Evolutionary conservation across 2,329 filamentous ascomycete species (phyloP).

Genomic region (Penicillium frequentans): DNA sequence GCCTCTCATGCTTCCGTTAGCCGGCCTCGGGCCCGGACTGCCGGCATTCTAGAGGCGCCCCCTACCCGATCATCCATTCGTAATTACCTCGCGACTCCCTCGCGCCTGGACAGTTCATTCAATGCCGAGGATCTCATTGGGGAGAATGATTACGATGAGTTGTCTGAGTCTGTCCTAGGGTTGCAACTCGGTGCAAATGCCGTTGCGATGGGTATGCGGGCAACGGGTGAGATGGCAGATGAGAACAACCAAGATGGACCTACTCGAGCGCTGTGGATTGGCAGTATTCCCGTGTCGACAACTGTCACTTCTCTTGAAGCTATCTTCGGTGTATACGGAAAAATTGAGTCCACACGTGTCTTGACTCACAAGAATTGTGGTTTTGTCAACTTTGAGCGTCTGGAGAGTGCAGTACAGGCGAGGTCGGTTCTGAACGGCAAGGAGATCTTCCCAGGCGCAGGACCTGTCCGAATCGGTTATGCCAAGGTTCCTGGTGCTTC

Average conservation of each 20-base stretch:
- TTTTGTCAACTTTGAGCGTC: constrained; percentile 93
- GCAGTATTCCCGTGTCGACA: constrained; percentile 94
- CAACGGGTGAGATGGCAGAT: constrained; percentile 65
- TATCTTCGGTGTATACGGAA: constrained; percentile 91
- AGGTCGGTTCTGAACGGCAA: constrained; percentile 89
- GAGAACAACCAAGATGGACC: constrained; percentile 83
- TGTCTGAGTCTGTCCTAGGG: constrained; percentile 78
- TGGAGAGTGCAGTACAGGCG: constrained; percentile 87
- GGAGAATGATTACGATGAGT: constrained; percentile 76
- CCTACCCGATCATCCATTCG: constrained; percentile 64
- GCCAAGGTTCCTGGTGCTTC: constrained; percentile 92
- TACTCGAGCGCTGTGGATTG: constrained; percentile 92
- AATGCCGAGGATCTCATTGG: constrained; percentile 72
- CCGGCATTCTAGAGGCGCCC: constrained; percentile 82
- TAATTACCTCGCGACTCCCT: constrained; percentile 74
- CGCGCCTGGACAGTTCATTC: constrained; percentile 73
- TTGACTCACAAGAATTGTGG: constrained; percentile 98
- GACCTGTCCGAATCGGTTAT: constrained; percentile 93
- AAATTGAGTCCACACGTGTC: constrained; percentile 87
- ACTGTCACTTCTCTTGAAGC: constrained; percentile 92
- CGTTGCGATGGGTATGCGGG: constrained; percentile 62
- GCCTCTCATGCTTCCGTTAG: constrained; percentile 78
- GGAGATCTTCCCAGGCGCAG: constrained; percentile 96
- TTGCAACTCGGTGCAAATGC: constrained; percentile 60
- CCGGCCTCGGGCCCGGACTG: constrained; percentile 85